Evolutionary conservation across 441 rosid species (phyloP).

Genomic region (Erodium trifolium): DNA sequence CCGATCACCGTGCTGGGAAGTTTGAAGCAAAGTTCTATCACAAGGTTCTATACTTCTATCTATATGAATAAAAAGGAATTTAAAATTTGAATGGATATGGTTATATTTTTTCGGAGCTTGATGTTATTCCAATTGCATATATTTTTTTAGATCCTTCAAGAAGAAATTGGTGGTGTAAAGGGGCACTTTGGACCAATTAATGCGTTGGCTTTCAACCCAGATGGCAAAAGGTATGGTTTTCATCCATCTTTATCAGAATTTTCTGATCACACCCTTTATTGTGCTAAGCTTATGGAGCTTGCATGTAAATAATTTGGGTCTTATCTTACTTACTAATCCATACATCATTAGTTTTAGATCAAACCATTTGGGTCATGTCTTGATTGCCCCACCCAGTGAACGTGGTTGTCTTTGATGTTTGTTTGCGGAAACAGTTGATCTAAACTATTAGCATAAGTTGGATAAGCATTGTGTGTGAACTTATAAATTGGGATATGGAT

Average conservation of each 20-base stretch:
- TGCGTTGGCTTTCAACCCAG: conserved; percentile 91
- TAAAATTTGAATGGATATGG: background rate
- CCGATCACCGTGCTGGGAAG: conserved; percentile 90
- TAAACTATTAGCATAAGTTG: too few relatives aligned
- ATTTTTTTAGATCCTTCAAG: conserved; percentile 51
- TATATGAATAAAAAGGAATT: background rate
- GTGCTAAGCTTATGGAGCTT: too few relatives aligned
- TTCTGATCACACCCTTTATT: too few relatives aligned
- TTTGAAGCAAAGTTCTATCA: conserved; percentile 81
- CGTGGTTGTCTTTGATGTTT: too few relatives aligned
- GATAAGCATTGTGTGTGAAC: too few relatives aligned
- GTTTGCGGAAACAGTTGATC: too few relatives aligned
- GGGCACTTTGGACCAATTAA: conserved; percentile 96
- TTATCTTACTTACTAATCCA: too few relatives aligned
- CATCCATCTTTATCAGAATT: background rate
- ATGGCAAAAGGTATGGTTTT: conserved; percentile 68
- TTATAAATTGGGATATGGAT: too few relatives aligned
- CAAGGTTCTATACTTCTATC: conserved; percentile 35
- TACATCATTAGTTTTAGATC: too few relatives aligned
- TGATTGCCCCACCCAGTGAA: too few relatives aligned
- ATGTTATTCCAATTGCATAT: conserved; percentile 11
- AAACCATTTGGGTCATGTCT: too few relatives aligned
- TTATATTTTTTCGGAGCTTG: background rate
- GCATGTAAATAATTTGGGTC: too few relatives aligned
- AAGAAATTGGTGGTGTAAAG: conserved; percentile 90